Conservation (phyloP, 2,329 filamentous ascomycete species). For the Aspergillus udagawae region DNA sequence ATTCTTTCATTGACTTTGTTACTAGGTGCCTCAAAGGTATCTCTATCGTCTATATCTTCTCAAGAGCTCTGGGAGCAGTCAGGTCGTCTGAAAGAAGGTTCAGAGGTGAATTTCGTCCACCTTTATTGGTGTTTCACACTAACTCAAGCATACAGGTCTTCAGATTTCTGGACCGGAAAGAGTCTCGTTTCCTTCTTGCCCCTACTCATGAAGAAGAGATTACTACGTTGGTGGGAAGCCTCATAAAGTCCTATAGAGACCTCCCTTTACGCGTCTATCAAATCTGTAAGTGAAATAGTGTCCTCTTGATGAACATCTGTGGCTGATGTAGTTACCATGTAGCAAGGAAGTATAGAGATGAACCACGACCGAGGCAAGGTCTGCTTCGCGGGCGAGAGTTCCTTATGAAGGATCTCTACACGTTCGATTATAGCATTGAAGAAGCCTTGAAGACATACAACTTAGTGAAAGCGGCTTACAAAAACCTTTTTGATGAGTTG, state of each 20-base stretch:
- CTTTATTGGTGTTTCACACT: background rate
- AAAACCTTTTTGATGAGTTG: constrained; percentile 72
- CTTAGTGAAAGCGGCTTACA: constrained; percentile 69
- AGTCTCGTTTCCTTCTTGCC: constrained; percentile 69
- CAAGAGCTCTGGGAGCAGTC: constrained; percentile 79
- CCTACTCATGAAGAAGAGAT: constrained; percentile 98
- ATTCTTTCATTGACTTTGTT: background rate
- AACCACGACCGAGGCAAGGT: constrained; percentile 81
- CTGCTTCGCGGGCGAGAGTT: constrained; percentile 87
- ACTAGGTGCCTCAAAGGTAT: constrained; percentile 71
- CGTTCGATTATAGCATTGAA: constrained; percentile 69
- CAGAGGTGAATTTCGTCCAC: constrained; percentile 59
- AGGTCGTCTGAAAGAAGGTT: constrained; percentile 70
- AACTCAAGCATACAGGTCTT: constrained; percentile 58
- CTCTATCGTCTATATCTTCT: constrained; percentile 80
- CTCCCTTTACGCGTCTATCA: constrained; percentile 87
- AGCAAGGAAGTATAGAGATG: constrained; percentile 93
- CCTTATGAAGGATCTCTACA: constrained; percentile 97
- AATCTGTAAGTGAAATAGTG: constrained; percentile 58
- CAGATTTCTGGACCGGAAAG: constrained; percentile 72
- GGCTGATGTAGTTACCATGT: background rate
- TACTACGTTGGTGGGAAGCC: constrained; percentile 69
- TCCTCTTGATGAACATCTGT: background rate
- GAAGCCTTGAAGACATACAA: constrained; percentile 78
- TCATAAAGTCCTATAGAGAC: constrained; percentile 77